These are phyloP conservation scores for Sequoiadendron giganteum DNA, from an alignment of 75 land plant genomes.

Conservation along the genomic window DNA sequence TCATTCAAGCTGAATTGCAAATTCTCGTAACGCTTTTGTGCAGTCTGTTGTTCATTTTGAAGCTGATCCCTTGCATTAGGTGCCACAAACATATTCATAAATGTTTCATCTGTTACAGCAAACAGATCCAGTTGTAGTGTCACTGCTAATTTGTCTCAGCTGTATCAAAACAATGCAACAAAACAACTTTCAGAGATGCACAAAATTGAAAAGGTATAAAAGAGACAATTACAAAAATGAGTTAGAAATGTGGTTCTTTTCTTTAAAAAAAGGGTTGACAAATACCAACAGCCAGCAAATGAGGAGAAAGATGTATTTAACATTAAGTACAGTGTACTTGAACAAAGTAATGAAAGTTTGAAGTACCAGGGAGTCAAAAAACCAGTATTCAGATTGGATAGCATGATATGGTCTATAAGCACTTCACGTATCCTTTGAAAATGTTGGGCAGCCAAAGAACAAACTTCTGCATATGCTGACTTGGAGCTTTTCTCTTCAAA, in stretches of 20 bases:
- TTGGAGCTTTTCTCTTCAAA: conserved; percentile 25
- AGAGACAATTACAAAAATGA: not conserved
- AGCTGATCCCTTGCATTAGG: conserved; percentile 84
- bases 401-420: conserved; percentile 73
- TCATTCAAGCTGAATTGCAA: conserved; percentile 86
- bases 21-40: conserved; percentile 69
- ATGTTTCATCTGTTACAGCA: conserved; percentile 78
- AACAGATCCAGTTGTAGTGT: conserved; percentile 77
- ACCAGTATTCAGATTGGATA: conserved; percentile 77
- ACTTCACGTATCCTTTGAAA: conserved; percentile 86
- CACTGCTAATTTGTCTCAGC: conserved; percentile 66
- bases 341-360: not conserved
- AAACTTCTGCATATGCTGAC: conserved; percentile 69
- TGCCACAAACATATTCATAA: conserved; percentile 96
- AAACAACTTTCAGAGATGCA: not conserved
- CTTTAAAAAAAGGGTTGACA: not conserved
- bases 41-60: conserved; percentile 54
- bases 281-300: not conserved
- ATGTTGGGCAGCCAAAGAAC: conserved; percentile 71
- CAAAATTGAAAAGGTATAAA: not conserved
- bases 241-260: not conserved
- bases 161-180: conserved; percentile 22
- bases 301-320: conserved; percentile 5
- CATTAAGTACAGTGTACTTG: not conserved
- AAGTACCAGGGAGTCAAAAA: conserved; percentile 82